Base-by-base conservation (phyloP, 1,139 yeast species). In the Hanseniaspora sp. region DNA sequence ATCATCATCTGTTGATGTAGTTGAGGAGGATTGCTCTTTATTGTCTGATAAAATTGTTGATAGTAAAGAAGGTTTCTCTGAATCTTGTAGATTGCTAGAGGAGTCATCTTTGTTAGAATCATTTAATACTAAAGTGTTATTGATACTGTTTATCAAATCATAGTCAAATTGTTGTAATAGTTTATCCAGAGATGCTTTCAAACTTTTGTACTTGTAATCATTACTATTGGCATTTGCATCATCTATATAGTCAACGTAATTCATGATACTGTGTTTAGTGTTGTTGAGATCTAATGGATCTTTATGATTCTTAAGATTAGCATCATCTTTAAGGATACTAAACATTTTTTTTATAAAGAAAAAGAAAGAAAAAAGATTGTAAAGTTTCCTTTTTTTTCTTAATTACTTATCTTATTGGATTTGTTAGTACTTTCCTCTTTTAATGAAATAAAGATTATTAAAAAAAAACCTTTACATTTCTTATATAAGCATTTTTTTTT, bases 1-100 rank as follows among this genome's bases (percentile, higher is more conserved):
- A 71, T 90, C 97, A 44, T 82, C 84, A 1, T 88, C 82, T 8
- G 40, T 30, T 5, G 30, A n/a, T n/a, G 4, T 35, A 41, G 12
- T 30, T 13, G 6, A 2, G 13, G 28, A 29, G 8, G 13, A 23
- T 1, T 11, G 29, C 23, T 42, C 47, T 7, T 34, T 13, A 13
- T 18, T 44, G 11, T 15, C 13, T 17, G 34, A 34, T 12, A 28
- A 13, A 7, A 23, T 13, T 4, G 35, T 5, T 30, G 37, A 15
- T 8, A 43, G 7, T 5, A 43, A 15, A 13, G 29, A 43, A 31
- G 18, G 11, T 43, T 5, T 28, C 6, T 28, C 28, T 11, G 45
- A 28, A 2, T 31, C 28, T 13, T 28, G 28, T 7, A 3, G n/a
- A 31, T 29, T 29, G 7, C n/a, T 23, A 29, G 12, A 23, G 17